phyloP scores from a whole-genome alignment of 78 protist species.

The Planoprotostelium fungivorum region DNA sequence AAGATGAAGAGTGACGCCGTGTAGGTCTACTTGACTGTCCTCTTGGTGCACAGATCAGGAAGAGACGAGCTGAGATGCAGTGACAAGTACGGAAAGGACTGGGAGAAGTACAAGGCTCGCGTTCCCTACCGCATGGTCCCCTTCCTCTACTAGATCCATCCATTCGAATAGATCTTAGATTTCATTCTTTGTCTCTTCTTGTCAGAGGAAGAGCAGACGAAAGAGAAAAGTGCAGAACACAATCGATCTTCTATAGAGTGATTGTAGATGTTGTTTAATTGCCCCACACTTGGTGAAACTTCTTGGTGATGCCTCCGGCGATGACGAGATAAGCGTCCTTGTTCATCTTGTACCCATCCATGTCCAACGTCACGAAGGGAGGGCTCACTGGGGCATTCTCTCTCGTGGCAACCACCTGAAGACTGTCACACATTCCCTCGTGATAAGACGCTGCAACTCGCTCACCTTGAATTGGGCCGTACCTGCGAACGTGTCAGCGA shows the following conservation, averaged over 20 bases:
- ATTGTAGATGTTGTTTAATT: no score
- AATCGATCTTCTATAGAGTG: no score
- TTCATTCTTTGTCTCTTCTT: no score
- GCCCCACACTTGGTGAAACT: no score
- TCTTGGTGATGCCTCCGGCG: background rate
- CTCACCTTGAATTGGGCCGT: background rate
- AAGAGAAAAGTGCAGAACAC: no score
- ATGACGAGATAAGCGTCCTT: background rate
- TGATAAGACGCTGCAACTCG: background rate
- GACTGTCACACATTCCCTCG: no score
- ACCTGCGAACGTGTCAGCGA: background rate
- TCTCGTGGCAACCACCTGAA: no score
- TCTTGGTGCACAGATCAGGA: constrained; percentile 78
- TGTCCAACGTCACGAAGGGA: background rate
- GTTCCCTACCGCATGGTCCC: constrained; percentile 78
- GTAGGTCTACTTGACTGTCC: constrained; percentile 59
- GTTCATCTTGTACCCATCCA: background rate
- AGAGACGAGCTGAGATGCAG: constrained; percentile 76
- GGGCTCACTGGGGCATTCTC: background rate
- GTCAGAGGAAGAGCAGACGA: no score
- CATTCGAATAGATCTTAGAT: no score
- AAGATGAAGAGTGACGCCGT: background rate
- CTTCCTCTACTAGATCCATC: constrained; percentile 38
- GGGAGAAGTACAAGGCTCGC: constrained; percentile 68
- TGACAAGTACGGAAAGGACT: constrained; percentile 77